Conservation (phyloP, 306 rosid species). For the Cercis canadensis region DNA sequence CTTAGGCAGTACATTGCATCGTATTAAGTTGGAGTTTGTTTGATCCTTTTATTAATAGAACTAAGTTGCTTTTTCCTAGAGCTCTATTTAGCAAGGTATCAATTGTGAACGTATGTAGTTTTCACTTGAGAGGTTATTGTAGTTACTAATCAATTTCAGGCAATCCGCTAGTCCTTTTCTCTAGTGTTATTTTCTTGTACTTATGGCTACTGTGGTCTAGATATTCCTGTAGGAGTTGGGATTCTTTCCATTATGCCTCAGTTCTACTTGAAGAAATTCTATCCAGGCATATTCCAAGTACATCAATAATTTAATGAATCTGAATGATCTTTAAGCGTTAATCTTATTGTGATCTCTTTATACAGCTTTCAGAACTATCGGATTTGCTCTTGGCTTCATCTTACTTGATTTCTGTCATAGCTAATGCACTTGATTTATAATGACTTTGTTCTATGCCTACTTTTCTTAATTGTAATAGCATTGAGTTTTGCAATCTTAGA, state of each 20-base stretch:
- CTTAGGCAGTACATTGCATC: neutral
- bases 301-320: constrained; percentile 14
- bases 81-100: neutral
- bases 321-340: constrained; percentile 26
- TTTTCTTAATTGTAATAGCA: constrained; percentile 29
- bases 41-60: no score
- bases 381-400: constrained; percentile 8
- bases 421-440: constrained; percentile 3
- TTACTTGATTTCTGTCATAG: constrained; percentile 4
- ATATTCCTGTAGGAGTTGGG: neutral
- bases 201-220: constrained; percentile 7
- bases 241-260: constrained; percentile 15
- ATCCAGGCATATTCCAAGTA: constrained; percentile 15
- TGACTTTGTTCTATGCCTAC: constrained; percentile 18
- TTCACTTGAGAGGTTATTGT: constrained; percentile 14
- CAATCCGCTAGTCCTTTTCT: constrained; percentile 1
- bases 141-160: constrained; percentile 5
- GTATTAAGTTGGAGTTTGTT: neutral
- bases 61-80: neutral
- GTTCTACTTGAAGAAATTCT: constrained; percentile 10
- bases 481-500: constrained; percentile 30
- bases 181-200: neutral
- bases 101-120: neutral
- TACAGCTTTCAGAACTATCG: constrained; percentile 17
- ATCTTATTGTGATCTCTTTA: constrained; percentile 19